Percentiles rank a stretch among this genome's conserved stretches.
Evolutionary conservation across 148 eudicot species (phyloP).

Genomic region (Rhododendron molle): DNA sequence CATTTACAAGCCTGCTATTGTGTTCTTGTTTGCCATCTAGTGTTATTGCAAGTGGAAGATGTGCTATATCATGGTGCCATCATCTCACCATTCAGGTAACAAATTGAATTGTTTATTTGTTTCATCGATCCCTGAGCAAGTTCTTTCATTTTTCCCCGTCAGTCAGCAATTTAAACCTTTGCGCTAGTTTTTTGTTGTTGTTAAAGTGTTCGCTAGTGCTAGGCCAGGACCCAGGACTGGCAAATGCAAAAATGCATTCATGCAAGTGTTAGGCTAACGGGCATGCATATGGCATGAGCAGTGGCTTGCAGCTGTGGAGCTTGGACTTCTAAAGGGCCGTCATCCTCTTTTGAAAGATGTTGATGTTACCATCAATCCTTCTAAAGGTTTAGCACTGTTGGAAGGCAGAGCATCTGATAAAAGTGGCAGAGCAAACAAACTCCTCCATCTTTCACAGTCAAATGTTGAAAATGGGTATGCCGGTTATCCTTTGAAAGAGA

Average conservation of each 20-base stretch:
- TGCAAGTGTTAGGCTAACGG: slow-evolving; percentile 11
- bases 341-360: slow-evolving; percentile 82
- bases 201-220: not conserved
- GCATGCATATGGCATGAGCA: slow-evolving; percentile 27
- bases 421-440: slow-evolving; percentile 24
- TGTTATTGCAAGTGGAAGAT: slow-evolving; percentile 19
- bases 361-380: slow-evolving; percentile 74
- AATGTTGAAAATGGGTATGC: slow-evolving; percentile 25
- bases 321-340: slow-evolving; percentile 91
- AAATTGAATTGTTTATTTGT: not conserved
- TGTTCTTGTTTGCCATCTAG: slow-evolving; percentile 57
- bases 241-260: not conserved
- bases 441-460: slow-evolving; percentile 24
- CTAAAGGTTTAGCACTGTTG: slow-evolving; percentile 47
- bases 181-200: not conserved
- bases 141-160: not conserved
- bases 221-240: not conserved
- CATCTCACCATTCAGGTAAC: slow-evolving; percentile 83
- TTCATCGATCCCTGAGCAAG: not conserved
- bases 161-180: not conserved
- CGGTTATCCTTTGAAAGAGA: slow-evolving; percentile 23
- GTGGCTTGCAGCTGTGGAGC: slow-evolving; percentile 98
- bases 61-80: slow-evolving; percentile 64
- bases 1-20: slow-evolving; percentile 76
- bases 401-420: slow-evolving; percentile 38